Conservation (phyloP, 208 protist species). For the Entamoeba invadens region DNA sequence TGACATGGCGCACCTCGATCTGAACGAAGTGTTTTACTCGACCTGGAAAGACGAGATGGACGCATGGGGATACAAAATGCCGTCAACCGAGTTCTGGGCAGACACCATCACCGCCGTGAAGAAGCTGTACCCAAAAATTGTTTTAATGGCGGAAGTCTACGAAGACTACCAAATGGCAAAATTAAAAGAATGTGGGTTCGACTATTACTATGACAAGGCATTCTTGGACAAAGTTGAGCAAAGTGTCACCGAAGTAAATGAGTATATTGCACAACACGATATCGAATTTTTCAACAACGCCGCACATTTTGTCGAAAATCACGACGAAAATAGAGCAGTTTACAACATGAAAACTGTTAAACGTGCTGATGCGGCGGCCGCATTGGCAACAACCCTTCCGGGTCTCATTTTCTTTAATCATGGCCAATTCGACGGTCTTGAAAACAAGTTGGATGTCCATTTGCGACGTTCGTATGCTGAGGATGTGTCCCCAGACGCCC, state of each 20-base stretch:
- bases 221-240: constrained; percentile 31
- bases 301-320: constrained; percentile 38
- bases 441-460: constrained; percentile 13
- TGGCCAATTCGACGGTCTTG: constrained; percentile 12
- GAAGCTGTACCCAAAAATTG: constrained; percentile 31
- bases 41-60: constrained; percentile 38
- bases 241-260: not conserved
- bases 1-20: constrained; percentile 51
- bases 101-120: constrained; percentile 42
- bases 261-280: not conserved
- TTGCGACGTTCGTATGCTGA: constrained; percentile 4
- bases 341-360: not conserved
- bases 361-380: constrained; percentile 2
- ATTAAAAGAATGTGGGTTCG: constrained; percentile 45
- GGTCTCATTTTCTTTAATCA: constrained; percentile 9
- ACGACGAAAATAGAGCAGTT: constrained; percentile 6
- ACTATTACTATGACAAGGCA: constrained; percentile 52
- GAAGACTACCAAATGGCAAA: constrained; percentile 13
- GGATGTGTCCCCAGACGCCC: not conserved
- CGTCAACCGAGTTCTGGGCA: constrained; percentile 42
- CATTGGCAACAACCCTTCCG: constrained; percentile 5
- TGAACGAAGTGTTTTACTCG: constrained; percentile 43
- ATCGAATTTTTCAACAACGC: constrained; percentile 10
- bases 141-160: constrained; percentile 50
- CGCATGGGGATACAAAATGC: constrained; percentile 31